A percentile compares a stretch with the other conserved stretches of the same genome.
Conservation (phyloP, 108 stramenopile genomes). For the Tribonema minus region DNA sequence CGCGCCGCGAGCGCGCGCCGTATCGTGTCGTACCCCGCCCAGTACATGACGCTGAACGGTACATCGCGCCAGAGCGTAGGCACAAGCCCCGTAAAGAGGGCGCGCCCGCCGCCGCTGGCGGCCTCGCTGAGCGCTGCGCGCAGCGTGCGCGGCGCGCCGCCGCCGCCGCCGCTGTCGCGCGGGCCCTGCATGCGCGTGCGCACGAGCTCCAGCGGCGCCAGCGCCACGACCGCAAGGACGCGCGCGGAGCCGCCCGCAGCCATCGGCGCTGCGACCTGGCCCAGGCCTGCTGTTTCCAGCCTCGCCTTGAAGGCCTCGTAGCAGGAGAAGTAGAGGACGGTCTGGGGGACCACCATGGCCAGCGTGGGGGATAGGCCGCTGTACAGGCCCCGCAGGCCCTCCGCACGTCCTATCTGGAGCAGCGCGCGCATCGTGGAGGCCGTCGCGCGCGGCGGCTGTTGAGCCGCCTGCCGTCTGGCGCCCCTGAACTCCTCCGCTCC, state of each 20-base stretch:
- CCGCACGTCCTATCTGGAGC: constrained; percentile 43
- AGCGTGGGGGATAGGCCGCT: constrained; percentile 52
- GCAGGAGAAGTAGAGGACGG: constrained; percentile 76
- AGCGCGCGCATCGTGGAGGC: constrained; percentile 20
- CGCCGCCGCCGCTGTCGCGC: too few relatives aligned
- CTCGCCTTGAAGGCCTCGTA: constrained; percentile 66
- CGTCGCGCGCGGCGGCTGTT: background rate
- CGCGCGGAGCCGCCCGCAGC: constrained; percentile 73
- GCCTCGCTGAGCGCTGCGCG: background rate
- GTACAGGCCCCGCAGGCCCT: constrained; percentile 56
- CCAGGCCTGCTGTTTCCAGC: constrained; percentile 16
- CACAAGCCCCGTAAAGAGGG: constrained; percentile 71
- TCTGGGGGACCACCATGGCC: constrained; percentile 70
- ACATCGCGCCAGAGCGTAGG: constrained; percentile 85
- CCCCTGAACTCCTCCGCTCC: background rate
- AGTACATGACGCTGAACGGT: constrained; percentile 86
- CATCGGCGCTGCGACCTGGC: constrained; percentile 52
- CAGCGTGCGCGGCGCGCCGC: background rate
- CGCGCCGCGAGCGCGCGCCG: background rate
- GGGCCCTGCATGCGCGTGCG: constrained; percentile 29
- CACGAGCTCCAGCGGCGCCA: constrained; percentile 84
- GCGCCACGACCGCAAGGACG: constrained; percentile 65
- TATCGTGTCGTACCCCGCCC: constrained; percentile 67
- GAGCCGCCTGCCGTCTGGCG: background rate
- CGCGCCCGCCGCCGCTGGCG: background rate